A percentile compares a stretch with the other conserved stretches of the same genome.
phyloP scores from a whole-genome alignment of 2,329 filamentous ascomycete genomes.

The Colletotrichum liriopes region DNA sequence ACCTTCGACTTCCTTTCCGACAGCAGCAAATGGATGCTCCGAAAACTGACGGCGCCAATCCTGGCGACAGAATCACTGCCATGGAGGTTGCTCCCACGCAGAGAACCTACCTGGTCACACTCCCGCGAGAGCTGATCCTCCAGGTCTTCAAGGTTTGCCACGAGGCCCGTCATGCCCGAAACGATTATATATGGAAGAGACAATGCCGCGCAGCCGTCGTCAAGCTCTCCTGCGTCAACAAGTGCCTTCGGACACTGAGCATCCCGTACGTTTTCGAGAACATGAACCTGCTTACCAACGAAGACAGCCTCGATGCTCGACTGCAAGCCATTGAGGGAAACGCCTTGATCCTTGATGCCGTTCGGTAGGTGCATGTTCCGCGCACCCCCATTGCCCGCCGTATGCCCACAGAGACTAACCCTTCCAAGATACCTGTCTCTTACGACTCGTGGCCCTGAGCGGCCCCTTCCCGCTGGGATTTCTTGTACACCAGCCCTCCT shows the following conservation, averaged over 20 bases:
- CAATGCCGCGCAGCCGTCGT: not conserved
- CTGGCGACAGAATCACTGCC: not conserved
- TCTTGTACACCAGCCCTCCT: not conserved
- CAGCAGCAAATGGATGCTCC: not conserved
- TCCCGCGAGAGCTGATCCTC: conserved; percentile 22
- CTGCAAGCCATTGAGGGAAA: not conserved
- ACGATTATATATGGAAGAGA: not conserved
- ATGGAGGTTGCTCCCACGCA: not conserved
- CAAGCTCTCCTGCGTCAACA: not conserved
- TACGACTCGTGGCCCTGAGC: not conserved
- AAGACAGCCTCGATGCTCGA: not conserved
- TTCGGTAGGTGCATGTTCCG: not conserved
- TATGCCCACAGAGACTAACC: not conserved
- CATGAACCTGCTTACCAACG: not conserved
- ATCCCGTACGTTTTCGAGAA: not conserved
- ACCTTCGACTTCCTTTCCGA: too few relatives aligned
- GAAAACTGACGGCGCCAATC: too few relatives aligned
- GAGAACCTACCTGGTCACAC: not conserved
- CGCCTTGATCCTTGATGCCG: not conserved
- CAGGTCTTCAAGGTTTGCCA: conserved; percentile 5
- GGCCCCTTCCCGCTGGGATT: not conserved
- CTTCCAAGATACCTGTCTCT: not conserved
- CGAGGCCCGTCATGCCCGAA: not conserved
- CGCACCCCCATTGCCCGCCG: not conserved
- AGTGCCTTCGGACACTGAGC: not conserved